These are phyloP conservation scores for Candida sithepensis DNA, from an alignment of 805 yeast species.

Conservation along the genomic window DNA sequence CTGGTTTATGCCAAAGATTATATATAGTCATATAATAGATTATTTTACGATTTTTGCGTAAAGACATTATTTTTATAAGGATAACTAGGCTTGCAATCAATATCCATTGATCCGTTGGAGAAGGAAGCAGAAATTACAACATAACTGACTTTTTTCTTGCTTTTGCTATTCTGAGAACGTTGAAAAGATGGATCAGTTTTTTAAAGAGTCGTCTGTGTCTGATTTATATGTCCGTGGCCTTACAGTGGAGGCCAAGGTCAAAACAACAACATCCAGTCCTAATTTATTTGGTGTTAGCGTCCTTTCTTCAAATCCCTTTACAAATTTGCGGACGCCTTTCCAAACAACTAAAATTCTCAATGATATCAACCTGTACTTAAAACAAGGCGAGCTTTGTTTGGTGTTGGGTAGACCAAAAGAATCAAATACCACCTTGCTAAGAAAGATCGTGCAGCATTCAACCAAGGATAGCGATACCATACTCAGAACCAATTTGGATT, in stretches of 20 bases:
- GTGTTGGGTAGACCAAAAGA: conserved; percentile 71
- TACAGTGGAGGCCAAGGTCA: conserved; percentile 1
- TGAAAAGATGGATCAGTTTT: not conserved
- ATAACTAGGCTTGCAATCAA: too few relatives aligned
- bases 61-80: too few relatives aligned
- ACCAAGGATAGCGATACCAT: not conserved
- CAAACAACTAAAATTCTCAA: conserved; percentile 25
- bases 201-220: not conserved
- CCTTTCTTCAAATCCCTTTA: not conserved
- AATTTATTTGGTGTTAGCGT: conserved; percentile 3
- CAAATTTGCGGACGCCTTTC: not conserved
- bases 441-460: conserved; percentile 43
- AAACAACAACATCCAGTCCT: not conserved
- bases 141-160: too few relatives aligned
- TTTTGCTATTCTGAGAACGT: not conserved
- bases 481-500: not conserved
- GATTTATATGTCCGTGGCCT: not conserved
- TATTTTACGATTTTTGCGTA: too few relatives aligned
- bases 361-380: conserved; percentile 30
- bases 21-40: too few relatives aligned
- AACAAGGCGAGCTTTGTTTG: conserved; percentile 59
- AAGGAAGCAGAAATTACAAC: too few relatives aligned
- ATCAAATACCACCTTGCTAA: conserved; percentile 64
- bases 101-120: too few relatives aligned
- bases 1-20: too few relatives aligned